Evolutionary conservation across 2,329 filamentous ascomycete genomes (phyloP), one percentile per base, ranked within the genome.

Genomic region (Cucurbitaria berberidis): DNA sequence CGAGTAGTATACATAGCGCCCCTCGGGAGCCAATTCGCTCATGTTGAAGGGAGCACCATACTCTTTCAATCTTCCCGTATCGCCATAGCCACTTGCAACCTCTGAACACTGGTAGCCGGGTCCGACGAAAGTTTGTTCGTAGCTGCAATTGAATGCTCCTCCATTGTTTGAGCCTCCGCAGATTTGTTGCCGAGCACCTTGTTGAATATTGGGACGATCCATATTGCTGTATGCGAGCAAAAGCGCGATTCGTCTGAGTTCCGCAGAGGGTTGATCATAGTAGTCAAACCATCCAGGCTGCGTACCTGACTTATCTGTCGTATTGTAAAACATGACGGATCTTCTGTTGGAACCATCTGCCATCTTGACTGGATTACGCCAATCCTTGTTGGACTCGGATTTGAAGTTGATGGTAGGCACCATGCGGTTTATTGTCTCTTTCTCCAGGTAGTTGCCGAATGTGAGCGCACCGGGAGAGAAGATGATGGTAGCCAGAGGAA

Each of bases 391-490:
- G 34, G 73, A 73, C 40, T 80, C 66, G 3, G 43, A 46, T 0
- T 59, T 60, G 40, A 73, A 75, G 21, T 73, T 63, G 18, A 75
- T 53, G 5, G 59, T 67, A 2, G 67, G 65, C 1, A 72, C 63
- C 3, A 8, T 38, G 18, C 68, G 45, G 8, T 53, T 53, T 3
- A 62, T 22, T 15, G 53, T 64, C n/a, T 51, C 44, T 3, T 34
- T 36, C 0, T 69, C 62, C 3, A 64, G 48, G 18, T 53, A 71
- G 22, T 45, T 73, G 51, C 58, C 74, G 58, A 79, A 77, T 1
- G 70, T 72, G 13, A 75, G 57, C 2, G 73, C 67, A 22, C 70
- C 70, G 10, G 73, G 73, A 5, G 69, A 70, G 38, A 80, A 71
- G 48, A 75, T 71, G 22, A 75, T 72, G 3, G 72, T 74, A 4